Evolutionary conservation across 352 stramenopile species (phyloP).

Genomic region (Globisporangium iwayamae): DNA sequence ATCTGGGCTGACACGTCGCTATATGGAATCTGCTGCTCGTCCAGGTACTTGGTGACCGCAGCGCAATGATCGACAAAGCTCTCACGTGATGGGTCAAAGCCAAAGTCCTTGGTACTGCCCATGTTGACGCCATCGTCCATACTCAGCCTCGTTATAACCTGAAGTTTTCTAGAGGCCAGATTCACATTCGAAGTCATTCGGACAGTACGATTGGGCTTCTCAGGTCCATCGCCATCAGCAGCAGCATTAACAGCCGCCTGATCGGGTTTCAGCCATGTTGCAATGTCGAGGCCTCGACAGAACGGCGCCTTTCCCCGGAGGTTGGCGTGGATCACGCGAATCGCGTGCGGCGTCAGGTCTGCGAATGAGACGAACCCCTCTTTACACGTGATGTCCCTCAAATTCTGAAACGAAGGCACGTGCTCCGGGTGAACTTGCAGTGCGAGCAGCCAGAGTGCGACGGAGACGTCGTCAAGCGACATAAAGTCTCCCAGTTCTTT

Average conservation of each 20-base stretch:
- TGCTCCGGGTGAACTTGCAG: constrained; percentile 45
- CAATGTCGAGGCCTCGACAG: constrained; percentile 38
- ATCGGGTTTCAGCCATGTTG: constrained; percentile 31
- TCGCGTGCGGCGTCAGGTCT: constrained; percentile 35
- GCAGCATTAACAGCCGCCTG: neutral
- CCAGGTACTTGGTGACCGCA: constrained; percentile 4
- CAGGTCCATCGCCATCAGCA: neutral
- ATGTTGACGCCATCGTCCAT: neutral
- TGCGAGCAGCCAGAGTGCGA: constrained; percentile 49
- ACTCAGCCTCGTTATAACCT: neutral
- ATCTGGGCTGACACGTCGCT: neutral
- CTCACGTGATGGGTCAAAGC: neutral
- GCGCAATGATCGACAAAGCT: neutral
- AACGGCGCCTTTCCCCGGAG: constrained; percentile 18
- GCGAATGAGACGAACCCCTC: constrained; percentile 39
- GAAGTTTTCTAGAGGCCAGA: neutral
- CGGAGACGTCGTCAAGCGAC: constrained; percentile 53
- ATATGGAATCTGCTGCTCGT: neutral
- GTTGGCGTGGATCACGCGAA: constrained; percentile 54
- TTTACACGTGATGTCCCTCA: constrained; percentile 29
- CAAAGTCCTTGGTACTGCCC: neutral
- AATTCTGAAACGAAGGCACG: constrained; percentile 35
- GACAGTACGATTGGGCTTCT: neutral
- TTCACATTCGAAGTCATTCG: neutral
- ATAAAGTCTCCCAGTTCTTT: constrained; percentile 22